Evolutionary conservation across 1,284 basidiomycete species (phyloP).

Genomic region (Cryptococcus deneoformans): DNA sequence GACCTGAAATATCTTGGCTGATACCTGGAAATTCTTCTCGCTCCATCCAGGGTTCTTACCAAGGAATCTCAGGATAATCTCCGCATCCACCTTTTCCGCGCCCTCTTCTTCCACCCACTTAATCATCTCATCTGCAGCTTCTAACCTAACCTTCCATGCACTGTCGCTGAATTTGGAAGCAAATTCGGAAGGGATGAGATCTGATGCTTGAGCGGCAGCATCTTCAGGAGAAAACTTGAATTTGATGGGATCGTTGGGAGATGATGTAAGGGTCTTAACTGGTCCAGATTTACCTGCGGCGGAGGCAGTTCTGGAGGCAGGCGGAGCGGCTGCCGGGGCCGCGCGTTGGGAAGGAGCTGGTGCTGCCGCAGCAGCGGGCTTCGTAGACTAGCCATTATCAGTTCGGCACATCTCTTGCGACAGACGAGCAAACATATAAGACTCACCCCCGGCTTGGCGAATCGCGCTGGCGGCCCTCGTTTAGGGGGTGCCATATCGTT

Average conservation of each 20-base stretch:
- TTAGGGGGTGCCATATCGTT: background rate
- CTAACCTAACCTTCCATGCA: constrained; percentile 91
- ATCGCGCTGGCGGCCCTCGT: background rate
- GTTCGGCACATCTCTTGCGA: no score
- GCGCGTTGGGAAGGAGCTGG: constrained; percentile 15
- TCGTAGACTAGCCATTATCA: constrained; percentile 6
- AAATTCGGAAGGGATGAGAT: constrained; percentile 69
- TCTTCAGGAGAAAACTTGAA: constrained; percentile 90
- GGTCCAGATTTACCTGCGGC: constrained; percentile 42
- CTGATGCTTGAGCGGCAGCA: constrained; percentile 75
- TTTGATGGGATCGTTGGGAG: constrained; percentile 75
- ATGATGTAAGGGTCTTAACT: constrained; percentile 57
- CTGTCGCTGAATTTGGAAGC: constrained; percentile 73
- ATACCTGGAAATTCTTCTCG: constrained; percentile 99
- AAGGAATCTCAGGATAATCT: constrained; percentile 85
- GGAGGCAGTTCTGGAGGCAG: constrained; percentile 27
- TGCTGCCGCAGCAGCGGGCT: constrained; percentile 20
- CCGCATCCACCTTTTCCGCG: constrained; percentile 71
- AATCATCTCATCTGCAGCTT: constrained; percentile 81
- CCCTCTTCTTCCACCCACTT: constrained; percentile 69
- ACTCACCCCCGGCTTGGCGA: background rate
- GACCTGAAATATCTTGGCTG: constrained; percentile 77
- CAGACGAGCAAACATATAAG: no score
- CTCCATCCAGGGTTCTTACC: constrained; percentile 90
- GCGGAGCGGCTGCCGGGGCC: constrained; percentile 33